phyloP scores from a whole-genome alignment of 805 yeast species.

The Nakazawaea ernobii region DNA sequence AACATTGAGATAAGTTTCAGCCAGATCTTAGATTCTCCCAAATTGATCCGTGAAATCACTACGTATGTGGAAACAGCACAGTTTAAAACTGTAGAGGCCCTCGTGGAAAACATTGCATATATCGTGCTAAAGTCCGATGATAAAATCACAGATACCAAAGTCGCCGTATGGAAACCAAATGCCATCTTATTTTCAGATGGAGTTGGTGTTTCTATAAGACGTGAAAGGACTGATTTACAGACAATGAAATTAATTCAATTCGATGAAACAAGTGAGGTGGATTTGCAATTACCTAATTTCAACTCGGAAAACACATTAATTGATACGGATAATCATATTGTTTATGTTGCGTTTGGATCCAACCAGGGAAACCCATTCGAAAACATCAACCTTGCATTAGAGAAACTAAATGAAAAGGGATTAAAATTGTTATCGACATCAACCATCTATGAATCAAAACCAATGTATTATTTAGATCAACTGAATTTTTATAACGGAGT shows the following conservation, averaged over 20 bases:
- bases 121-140: constrained; percentile 16
- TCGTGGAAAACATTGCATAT: constrained; percentile 63
- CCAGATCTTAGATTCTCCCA: constrained; percentile 25
- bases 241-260: constrained; percentile 18
- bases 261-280: constrained; percentile 11
- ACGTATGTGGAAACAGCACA: constrained; percentile 68
- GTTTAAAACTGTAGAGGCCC: constrained; percentile 91
- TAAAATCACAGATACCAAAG: constrained; percentile 26
- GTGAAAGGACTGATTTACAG: constrained; percentile 38
- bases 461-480: constrained; percentile 87
- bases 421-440: constrained; percentile 59
- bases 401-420: constrained; percentile 33
- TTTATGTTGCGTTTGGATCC: constrained; percentile 84
- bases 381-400: constrained; percentile 55
- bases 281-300: constrained; percentile 23
- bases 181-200: constrained; percentile 84
- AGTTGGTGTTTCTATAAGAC: constrained; percentile 76
- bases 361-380: constrained; percentile 68
- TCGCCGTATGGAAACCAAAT: constrained; percentile 76
- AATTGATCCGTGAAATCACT: constrained; percentile 42
- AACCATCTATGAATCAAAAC: constrained; percentile 79
- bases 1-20: constrained; percentile 41
- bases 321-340: constrained; percentile 36
- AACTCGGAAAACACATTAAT: constrained; percentile 14
- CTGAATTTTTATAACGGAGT: constrained; percentile 82